Evolutionary conservation across 2,329 filamentous ascomycete species (phyloP), one percentile per base, ranked within the genome.

Genomic region (Fusarium gaditjirri): DNA sequence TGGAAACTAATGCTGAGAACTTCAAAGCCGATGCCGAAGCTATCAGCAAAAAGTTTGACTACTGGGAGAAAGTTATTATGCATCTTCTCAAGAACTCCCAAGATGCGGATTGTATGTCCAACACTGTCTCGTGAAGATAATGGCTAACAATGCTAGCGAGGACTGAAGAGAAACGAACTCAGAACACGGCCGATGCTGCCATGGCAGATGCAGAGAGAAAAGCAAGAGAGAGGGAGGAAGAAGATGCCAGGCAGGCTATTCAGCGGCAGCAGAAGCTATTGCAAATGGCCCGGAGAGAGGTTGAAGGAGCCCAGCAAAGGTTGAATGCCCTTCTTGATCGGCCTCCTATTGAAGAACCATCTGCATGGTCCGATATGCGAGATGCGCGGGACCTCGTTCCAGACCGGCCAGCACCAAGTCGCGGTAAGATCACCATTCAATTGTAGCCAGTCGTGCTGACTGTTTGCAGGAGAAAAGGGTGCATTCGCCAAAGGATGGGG

Each of bases 1-100:
- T 50, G 47, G n/a, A 50, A 35, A 25, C 31, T 21, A 50, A 50
- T 23, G 47, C 47, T 5, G n/a, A 50, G n/a, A 35, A 50, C 47
- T 50, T 50, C 47, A 50, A 50, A 25, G 47, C 47, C 7, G 47
- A 50, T 33, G 47, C 47, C 12, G 47, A 50, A 11, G 47, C 47
- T 25, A 50, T 50, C 6, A 50, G 31, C 12, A 50, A 35, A 3
- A 50, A 25, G 31, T 50, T 50, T 35, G 47, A 50, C 12, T 50
- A 35, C 17, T 50, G 47, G 47, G 47, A 50, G 47, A 50, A 3
- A 14, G 47, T 50, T 8, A 50, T 50, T 10, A 50, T 50, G 47
- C 47, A 50, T 50, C 29, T 35, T 8, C 17, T 21, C 8, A 50
- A 50, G n/a, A 50, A 21, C n/a, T 50, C 47, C 3, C n/a, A 50